These are phyloP conservation scores for Hibiscus trionum DNA, from an alignment of 345 rosid genomes.

Conservation along the genomic window DNA sequence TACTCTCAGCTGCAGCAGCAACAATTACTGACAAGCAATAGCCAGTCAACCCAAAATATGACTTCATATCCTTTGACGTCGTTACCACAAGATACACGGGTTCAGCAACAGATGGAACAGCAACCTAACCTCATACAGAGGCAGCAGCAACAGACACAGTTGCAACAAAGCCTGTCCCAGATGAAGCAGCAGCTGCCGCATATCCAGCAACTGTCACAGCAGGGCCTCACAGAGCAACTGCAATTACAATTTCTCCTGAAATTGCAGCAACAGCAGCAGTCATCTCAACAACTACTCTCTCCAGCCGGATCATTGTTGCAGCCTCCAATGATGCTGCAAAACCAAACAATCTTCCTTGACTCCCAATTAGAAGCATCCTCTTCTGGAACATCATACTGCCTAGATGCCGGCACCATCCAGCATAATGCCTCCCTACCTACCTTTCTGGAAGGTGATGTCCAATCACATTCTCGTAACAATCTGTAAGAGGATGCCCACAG, in stretches of 20 bases:
- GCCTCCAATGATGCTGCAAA: conserved; percentile 39
- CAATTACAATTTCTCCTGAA: conserved; percentile 61
- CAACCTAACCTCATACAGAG: conserved; percentile 50
- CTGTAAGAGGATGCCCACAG: no score
- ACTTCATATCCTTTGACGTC: conserved; percentile 45
- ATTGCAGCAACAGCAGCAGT: conserved; percentile 40
- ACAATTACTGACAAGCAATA: conserved; percentile 40
- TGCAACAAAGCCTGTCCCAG: conserved; percentile 49
- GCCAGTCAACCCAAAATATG: conserved; percentile 41
- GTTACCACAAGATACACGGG: conserved; percentile 51
- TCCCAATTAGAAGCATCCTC: conserved; percentile 86
- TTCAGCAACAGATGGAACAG: conserved; percentile 60
- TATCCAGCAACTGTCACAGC: conserved; percentile 45
- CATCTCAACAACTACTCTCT: conserved; percentile 45
- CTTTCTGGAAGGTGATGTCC: conserved; percentile 71
- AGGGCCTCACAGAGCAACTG: conserved; percentile 87
- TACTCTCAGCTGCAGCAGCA: conserved; percentile 58
- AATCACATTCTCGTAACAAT: conserved; percentile 56
- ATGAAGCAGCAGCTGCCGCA: conserved; percentile 48
- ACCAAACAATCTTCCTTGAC: no score
- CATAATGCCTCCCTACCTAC: conserved; percentile 64
- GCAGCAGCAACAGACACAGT: conserved; percentile 56
- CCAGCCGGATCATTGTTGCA: conserved; percentile 54
- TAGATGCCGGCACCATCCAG: conserved; percentile 66
- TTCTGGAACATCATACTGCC: conserved; percentile 88